Conservation (phyloP, 176 grass and related monocot genomes). For the Zoysia pacifica region DNA sequence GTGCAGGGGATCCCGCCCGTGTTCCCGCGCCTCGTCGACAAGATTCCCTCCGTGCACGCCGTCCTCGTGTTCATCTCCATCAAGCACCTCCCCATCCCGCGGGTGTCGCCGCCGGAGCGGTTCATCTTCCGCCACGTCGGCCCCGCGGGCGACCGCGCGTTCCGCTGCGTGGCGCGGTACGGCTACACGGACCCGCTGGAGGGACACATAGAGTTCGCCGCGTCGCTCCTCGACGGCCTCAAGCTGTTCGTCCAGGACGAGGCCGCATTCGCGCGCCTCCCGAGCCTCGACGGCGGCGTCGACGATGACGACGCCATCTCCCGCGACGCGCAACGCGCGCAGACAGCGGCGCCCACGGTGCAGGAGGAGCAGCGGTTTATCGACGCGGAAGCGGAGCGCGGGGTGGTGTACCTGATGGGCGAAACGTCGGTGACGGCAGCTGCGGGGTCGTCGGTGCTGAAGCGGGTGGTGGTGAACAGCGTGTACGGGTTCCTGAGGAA, state of each 20-base stretch:
- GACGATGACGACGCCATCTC: neutral
- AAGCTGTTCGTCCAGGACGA: constrained; percentile 55
- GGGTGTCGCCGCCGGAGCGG: constrained; percentile 39
- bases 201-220: constrained; percentile 42
- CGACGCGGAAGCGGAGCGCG: constrained; percentile 39
- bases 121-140: constrained; percentile 58
- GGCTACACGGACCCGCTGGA: constrained; percentile 59
- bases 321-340: neutral
- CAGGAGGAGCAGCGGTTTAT: constrained; percentile 39
- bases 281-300: neutral
- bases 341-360: neutral
- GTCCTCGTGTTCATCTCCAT: constrained; percentile 58
- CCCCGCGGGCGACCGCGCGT: constrained; percentile 26
- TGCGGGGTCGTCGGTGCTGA: constrained; percentile 39
- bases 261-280: neutral
- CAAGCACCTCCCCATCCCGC: constrained; percentile 55
- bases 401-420: constrained; percentile 59
- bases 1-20: constrained; percentile 68
- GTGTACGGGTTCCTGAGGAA: constrained; percentile 55
- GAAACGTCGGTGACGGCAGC: constrained; percentile 49
- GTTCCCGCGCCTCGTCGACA: constrained; percentile 55
- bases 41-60: constrained; percentile 59
- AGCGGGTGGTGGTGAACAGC: constrained; percentile 51
- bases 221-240: constrained; percentile 41
- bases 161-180: constrained; percentile 58